These are phyloP conservation scores for Gelatoporia subvermispora DNA, from an alignment of 768 basidiomycete genomes.

Conservation along the genomic window DNA sequence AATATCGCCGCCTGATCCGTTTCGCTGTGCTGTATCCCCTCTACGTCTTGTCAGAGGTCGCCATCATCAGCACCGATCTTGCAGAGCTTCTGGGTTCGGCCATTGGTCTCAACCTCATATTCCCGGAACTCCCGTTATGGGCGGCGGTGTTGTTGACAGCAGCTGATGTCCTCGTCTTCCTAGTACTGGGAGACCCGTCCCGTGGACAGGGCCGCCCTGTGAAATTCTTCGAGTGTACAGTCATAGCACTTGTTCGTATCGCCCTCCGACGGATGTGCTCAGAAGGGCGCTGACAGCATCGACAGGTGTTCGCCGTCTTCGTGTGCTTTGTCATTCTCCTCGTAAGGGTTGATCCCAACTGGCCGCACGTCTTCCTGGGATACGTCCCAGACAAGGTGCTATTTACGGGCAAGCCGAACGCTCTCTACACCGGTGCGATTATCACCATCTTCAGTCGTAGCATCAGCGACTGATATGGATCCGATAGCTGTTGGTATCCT, in stretches of 20 bases:
- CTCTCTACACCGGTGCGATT: slow-evolving; percentile 58
- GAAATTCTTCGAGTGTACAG: slow-evolving; percentile 60
- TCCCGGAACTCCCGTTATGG: slow-evolving; percentile 46
- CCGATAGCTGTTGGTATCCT: slow-evolving; percentile 59
- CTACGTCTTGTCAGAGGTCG: slow-evolving; percentile 39
- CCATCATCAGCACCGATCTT: slow-evolving; percentile 51
- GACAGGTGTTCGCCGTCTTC: slow-evolving; percentile 44
- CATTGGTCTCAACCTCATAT: slow-evolving; percentile 49
- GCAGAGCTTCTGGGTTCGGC: slow-evolving; percentile 58
- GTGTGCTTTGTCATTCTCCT: slow-evolving; percentile 75
- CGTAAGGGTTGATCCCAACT: slow-evolving; percentile 60
- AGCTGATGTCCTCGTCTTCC: slow-evolving; percentile 47
- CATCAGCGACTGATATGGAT: slow-evolving; percentile 14
- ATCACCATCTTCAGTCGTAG: slow-evolving; percentile 25
- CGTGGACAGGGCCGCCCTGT: slow-evolving; percentile 49
- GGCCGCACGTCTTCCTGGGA: slow-evolving; percentile 69
- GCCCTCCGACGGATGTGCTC: not conserved
- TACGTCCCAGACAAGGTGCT: slow-evolving; percentile 67
- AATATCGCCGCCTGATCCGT: slow-evolving; percentile 31
- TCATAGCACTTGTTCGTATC: slow-evolving; percentile 50
- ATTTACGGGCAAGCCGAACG: slow-evolving; percentile 39
- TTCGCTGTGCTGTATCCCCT: slow-evolving; percentile 39
- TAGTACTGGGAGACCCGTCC: slow-evolving; percentile 66
- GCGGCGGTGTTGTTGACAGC: slow-evolving; percentile 45
- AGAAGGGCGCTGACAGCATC: too few species aligned